Conservation (phyloP, 192 early-diverging fungal species). For the Backusella australiensis region DNA sequence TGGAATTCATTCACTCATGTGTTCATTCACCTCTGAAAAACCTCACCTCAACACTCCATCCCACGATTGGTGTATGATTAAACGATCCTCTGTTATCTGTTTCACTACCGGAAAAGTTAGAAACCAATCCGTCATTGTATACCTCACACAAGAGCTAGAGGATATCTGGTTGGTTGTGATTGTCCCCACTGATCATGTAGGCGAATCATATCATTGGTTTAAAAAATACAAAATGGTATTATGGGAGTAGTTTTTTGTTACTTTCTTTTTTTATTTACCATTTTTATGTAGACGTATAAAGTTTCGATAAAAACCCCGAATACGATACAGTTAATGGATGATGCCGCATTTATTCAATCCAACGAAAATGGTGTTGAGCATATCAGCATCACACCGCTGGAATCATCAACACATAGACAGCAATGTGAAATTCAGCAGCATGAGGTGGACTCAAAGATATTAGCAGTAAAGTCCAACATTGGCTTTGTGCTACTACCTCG, state of each 20-base stretch:
- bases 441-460: background rate
- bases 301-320: background rate
- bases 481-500: background rate
- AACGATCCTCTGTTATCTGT: background rate
- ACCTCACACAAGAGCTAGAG: background rate
- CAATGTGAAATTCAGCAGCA: background rate
- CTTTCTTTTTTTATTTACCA: background rate
- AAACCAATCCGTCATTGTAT: conserved; percentile 1
- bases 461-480: background rate
- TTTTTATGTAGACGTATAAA: background rate
- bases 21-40: background rate
- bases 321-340: conserved; percentile 7
- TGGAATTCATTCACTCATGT: background rate
- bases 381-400: background rate
- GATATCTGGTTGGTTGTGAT: background rate
- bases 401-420: background rate
- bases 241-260: background rate
- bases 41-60: background rate
- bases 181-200: background rate
- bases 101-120: background rate
- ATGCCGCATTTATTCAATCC: background rate
- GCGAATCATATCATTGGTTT: background rate
- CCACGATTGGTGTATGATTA: background rate
- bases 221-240: background rate
- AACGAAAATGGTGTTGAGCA: background rate